phyloP scores from a whole-genome alignment of 768 basidiomycete genomes.

The Saitozyma sp. region DNA sequence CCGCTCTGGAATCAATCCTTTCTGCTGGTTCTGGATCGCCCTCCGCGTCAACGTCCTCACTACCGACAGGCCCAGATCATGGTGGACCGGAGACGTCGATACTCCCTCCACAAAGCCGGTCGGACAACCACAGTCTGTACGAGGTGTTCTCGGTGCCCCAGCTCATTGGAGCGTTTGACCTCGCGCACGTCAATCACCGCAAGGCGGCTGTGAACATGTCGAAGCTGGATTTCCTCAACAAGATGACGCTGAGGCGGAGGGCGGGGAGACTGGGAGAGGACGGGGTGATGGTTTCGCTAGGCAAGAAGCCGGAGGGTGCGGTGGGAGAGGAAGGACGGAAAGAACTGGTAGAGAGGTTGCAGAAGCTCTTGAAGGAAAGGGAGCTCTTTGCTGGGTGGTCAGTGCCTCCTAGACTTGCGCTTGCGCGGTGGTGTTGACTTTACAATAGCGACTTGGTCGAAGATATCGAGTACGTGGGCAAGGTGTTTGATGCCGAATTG shows the following conservation, averaged over 20 bases:
- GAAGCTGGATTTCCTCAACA: slow-evolving; percentile 86
- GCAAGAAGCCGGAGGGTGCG: slow-evolving; percentile 15
- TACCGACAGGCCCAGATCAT: neutral
- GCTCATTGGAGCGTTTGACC: slow-evolving; percentile 77
- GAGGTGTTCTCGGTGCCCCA: slow-evolving; percentile 57
- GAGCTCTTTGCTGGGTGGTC: slow-evolving; percentile 34
- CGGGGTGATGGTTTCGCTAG: slow-evolving; percentile 24
- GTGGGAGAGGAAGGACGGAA: slow-evolving; percentile 4
- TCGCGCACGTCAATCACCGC: slow-evolving; percentile 73
- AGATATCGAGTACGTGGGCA: slow-evolving; percentile 60
- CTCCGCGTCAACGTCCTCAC: neutral
- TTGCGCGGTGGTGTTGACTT: slow-evolving; percentile 6
- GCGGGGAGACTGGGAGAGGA: slow-evolving; percentile 59
- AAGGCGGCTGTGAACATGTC: slow-evolving; percentile 74
- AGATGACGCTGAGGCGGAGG: slow-evolving; percentile 70
- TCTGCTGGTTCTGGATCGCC: neutral
- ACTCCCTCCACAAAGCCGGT: slow-evolving; percentile 30
- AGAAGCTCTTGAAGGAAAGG: slow-evolving; percentile 27
- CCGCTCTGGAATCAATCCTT: slow-evolving; percentile 42
- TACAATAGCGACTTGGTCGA: slow-evolving; percentile 28
- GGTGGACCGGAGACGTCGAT: slow-evolving; percentile 3
- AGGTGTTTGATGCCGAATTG: slow-evolving; percentile 60
- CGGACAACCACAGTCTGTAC: slow-evolving; percentile 33
- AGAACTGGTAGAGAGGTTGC: slow-evolving; percentile 60
- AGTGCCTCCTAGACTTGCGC: slow-evolving; percentile 18